Conservation (phyloP, 1,284 basidiomycete genomes). For the Apiotrichum porosum region DNA sequence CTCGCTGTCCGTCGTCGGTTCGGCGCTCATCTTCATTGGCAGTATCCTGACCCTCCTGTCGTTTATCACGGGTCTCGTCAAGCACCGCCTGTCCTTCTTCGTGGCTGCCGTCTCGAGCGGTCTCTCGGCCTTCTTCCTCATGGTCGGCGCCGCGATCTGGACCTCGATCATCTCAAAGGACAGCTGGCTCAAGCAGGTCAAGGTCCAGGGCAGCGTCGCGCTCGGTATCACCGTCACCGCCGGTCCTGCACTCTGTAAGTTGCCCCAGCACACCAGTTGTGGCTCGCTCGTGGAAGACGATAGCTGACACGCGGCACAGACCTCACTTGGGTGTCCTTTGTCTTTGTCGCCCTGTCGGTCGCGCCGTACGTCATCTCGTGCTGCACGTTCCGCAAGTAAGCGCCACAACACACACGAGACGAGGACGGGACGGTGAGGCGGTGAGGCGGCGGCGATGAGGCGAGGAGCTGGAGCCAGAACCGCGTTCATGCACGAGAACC, state of each 20-base stretch:
- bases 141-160: slow-evolving; percentile 47
- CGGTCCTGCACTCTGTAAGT: slow-evolving; percentile 42
- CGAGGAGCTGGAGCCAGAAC: too few relatives aligned
- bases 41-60: slow-evolving; percentile 34
- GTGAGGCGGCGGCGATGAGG: too few relatives aligned
- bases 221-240: slow-evolving; percentile 39
- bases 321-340: slow-evolving; percentile 48
- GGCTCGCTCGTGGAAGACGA: neutral
- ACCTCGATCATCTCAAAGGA: slow-evolving; percentile 45
- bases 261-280: too few relatives aligned
- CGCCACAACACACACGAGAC: too few relatives aligned
- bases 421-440: too few relatives aligned
- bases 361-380: slow-evolving; percentile 47
- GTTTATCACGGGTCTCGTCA: slow-evolving; percentile 42
- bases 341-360: slow-evolving; percentile 38
- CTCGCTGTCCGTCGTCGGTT: slow-evolving; percentile 30
- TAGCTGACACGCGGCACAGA: too few relatives aligned
- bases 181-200: slow-evolving; percentile 31
- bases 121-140: slow-evolving; percentile 28
- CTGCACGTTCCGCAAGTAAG: slow-evolving; percentile 40
- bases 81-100: slow-evolving; percentile 41
- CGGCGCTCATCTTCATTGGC: slow-evolving; percentile 44
- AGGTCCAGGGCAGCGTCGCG: slow-evolving; percentile 26
- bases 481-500: too few relatives aligned
- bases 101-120: slow-evolving; percentile 40